Evolutionary conservation across 768 basidiomycete species (phyloP).

Genomic region (Coprinopsis sp.): DNA sequence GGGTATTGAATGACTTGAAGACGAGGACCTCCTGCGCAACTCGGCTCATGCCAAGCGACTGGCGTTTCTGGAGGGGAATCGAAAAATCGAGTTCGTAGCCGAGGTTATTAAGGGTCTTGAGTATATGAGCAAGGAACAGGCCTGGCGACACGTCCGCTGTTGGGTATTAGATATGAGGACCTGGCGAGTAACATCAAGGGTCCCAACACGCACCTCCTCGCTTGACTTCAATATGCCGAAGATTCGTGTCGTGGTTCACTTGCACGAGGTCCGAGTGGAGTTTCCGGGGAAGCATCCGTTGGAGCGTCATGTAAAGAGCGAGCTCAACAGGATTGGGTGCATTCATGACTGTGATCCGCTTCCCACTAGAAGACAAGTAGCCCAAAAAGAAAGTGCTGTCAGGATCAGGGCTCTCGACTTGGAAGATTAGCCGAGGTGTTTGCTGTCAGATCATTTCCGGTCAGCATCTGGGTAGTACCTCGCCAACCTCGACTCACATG

Average conservation of each 20-base stretch:
- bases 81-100: conserved; percentile 65
- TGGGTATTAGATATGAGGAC: conserved; percentile 14
- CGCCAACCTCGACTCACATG: conserved; percentile 29
- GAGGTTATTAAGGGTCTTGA: conserved; percentile 52
- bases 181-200: not conserved
- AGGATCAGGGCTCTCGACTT: conserved; percentile 43
- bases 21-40: conserved; percentile 58
- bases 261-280: conserved; percentile 28
- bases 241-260: conserved; percentile 44
- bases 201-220: conserved; percentile 20
- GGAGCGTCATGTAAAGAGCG: conserved; percentile 36
- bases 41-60: conserved; percentile 35
- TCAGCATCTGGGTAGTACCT: too few species aligned
- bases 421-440: conserved; percentile 68
- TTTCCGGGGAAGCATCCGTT: conserved; percentile 31
- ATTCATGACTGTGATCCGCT: conserved; percentile 45
- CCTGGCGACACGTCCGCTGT: conserved; percentile 45
- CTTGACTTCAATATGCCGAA: conserved; percentile 54
- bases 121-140: conserved; percentile 56
- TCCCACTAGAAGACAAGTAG: conserved; percentile 57
- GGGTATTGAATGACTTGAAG: conserved; percentile 41
- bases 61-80: conserved; percentile 52
- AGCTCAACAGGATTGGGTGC: conserved; percentile 40
- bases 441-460: conserved; percentile 22
- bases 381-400: conserved; percentile 60